Base-by-base conservation (phyloP, 108 stramenopile genomes). In the Pseudonitzschia multiseries region DNA sequence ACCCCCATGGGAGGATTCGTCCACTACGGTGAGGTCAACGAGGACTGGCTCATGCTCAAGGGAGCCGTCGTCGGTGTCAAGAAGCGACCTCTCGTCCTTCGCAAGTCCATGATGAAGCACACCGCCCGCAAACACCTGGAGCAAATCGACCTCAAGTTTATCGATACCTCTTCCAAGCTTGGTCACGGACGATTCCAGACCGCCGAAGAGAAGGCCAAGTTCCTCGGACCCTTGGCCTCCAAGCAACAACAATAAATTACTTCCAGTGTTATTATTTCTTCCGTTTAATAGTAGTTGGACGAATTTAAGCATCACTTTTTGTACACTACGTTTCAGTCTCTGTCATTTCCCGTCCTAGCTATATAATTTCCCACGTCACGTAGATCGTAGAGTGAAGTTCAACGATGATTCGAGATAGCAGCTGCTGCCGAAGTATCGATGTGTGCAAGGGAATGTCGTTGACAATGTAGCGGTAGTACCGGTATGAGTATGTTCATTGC, bases 141-240 rank as follows among this genome's bases (percentile, higher is more conserved):
- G 84, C 80, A 82, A 15, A 85, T 98, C 93, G 96, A 98, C 74
- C 73, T 99, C 84, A 94, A 94, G 79, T 99, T 99, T 89, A 98
- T 99, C 93, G 99, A 99, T 86, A 99, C 99, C 67, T 90, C 90
- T 52, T 97, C 97, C 84, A 99, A 99, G 92, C 91, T 94, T 79
- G 99, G 99, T 65, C 99, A 99, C 82, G 99, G 99, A 60, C 93
- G 99, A 71, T 99, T 99, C 98, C 99, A 99, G 85, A 99, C 99
- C 43, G 86, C 83, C 63, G 98, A 98, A 71, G 99, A 99, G 85
- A 98, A 98, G 91, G 87, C 85, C 78, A 98, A 97, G 84, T 98
- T 98, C 96, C 73, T 98, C 60, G 99, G 98, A 54, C 97, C 98
- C 72, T 81, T 99, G 75, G 98, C 97, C 57, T 96, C 95, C 83